Conservation (phyloP, 495 filamentous ascomycete species). For the Aspergillus egyptiacus region DNA sequence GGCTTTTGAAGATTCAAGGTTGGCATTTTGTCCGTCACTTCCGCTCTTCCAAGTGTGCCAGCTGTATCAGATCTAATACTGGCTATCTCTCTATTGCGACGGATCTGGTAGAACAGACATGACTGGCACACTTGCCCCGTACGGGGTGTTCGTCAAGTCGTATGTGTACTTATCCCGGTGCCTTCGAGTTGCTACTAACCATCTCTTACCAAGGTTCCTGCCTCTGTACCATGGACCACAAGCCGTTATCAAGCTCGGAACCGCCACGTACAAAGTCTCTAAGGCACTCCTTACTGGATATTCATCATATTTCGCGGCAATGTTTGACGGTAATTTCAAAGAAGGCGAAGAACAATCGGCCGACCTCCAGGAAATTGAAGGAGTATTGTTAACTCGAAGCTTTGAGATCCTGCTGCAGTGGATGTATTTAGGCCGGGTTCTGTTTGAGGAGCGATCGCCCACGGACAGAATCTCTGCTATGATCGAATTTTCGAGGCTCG, state of each 20-base stretch:
- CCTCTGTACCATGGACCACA: conserved; percentile 6
- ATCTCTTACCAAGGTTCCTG: not conserved
- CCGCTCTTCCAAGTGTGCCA: too few relatives aligned
- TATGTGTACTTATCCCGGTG: not conserved
- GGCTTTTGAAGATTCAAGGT: too few relatives aligned
- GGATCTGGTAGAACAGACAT: too few relatives aligned
- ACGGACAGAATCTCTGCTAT: conserved; percentile 16
- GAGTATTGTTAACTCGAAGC: conserved; percentile 22
- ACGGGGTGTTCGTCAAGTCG: not conserved
- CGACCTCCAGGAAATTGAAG: conserved; percentile 22
- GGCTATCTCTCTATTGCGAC: too few relatives aligned
- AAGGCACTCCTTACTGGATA: conserved; percentile 23
- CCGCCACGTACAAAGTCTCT: not conserved
- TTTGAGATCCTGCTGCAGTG: conserved; percentile 22
- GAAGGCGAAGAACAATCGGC: conserved; percentile 23
- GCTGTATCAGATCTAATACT: too few relatives aligned
- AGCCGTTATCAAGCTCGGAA: conserved; percentile 2
- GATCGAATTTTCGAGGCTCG: conserved; percentile 26
- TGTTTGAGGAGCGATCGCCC: conserved; percentile 11
- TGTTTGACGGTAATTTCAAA: conserved; percentile 25
- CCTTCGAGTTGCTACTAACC: not conserved
- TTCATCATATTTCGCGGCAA: conserved; percentile 25
- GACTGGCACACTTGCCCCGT: not conserved
- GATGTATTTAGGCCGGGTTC: conserved; percentile 19
- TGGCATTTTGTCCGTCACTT: too few relatives aligned